Evolutionary conservation across 2,329 filamentous ascomycete species (phyloP).

Genomic region (Diaporthe humulicola): DNA sequence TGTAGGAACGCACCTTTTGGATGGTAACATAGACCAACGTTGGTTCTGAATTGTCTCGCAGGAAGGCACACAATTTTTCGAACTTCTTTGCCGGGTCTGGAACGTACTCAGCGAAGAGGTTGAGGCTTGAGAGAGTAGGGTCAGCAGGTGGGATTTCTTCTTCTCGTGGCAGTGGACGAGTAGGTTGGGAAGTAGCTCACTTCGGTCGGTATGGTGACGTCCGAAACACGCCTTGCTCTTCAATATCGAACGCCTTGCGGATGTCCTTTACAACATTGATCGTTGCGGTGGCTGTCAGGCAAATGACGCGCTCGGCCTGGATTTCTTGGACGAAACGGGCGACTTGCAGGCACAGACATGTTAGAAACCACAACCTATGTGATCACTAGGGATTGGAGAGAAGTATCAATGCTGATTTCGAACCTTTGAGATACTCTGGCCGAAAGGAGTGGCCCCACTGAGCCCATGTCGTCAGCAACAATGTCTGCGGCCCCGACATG

Average conservation of each 20-base stretch:
- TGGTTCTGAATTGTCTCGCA: conserved; percentile 64
- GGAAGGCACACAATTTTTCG: conserved; percentile 60
- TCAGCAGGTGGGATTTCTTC: background rate
- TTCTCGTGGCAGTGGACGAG: background rate
- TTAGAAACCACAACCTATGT: background rate
- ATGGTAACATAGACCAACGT: conserved; percentile 73
- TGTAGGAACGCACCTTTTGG: conserved; percentile 55
- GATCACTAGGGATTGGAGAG: conserved; percentile 40
- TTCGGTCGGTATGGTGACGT: conserved; percentile 72
- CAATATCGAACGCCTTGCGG: conserved; percentile 64
- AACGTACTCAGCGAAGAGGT: conserved; percentile 63
- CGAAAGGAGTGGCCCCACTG: conserved; percentile 64
- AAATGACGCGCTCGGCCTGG: conserved; percentile 69
- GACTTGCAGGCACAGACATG: conserved; percentile 49
- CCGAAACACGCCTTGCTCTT: conserved; percentile 64
- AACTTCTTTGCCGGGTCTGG: conserved; percentile 59
- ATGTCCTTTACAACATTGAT: conserved; percentile 68
- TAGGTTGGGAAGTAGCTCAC: conserved; percentile 41
- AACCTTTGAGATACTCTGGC: conserved; percentile 64
- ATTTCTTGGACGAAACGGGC: conserved; percentile 69
- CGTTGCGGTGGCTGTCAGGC: conserved; percentile 72
- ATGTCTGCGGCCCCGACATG: conserved; percentile 19
- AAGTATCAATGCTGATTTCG: conserved; percentile 32
- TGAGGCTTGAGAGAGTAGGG: conserved; percentile 52
- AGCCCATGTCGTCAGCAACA: conserved; percentile 37